Base-by-base conservation (phyloP, 139 green algal genomes). In the Zygnema circumcarinatum region DNA sequence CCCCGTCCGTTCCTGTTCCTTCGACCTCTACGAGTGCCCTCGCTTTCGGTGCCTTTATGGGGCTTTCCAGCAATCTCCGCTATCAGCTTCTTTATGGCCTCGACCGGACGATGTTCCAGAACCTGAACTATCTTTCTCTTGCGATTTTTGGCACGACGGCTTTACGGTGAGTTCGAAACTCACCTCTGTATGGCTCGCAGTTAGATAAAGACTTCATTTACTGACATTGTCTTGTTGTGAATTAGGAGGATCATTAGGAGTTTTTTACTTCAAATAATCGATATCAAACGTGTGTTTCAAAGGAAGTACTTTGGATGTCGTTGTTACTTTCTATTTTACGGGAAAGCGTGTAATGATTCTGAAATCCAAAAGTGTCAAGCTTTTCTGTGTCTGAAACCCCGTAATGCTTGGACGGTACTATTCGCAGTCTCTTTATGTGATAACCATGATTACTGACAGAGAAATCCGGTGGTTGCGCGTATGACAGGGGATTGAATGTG, bases 51-150 rank as follows among this genome's bases (percentile, higher is more conserved):
- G 93, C 94, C 0, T 96, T 94, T 79, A 92, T 95, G 86, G 96
- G 95, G 29, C 53, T 98, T 11, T 95, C 94, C 80, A 92, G 92
- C 42, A 99, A 99, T 91, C 72, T 93, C 42, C 88, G 97, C 3
- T 98, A 98, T 91, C 97, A 99, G 93, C 83, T 96, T 41, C 81
- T 99, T 2, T 95, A 94, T 20, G 97, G 97, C 38, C 90, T 98
- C 33, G 96, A 99, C 90, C 92, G 95, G 39, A 96, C 94, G 90
- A 90, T 98, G 82, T 96, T 96, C 81, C 93, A 94, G 21, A 85
- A 75, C n/a, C 41, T 91, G 62, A 92, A 82, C 38, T 83, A 38
- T 38, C 74, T 93, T 40, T 36, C 40, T 22, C 7, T 90, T 1
- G 36, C 33, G 20, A 89, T 89, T 1, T 38, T 90, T 2, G 36